Evolutionary conservation across 208 protist genomes (phyloP).

Genomic region (Crithidia brevicula): DNA sequence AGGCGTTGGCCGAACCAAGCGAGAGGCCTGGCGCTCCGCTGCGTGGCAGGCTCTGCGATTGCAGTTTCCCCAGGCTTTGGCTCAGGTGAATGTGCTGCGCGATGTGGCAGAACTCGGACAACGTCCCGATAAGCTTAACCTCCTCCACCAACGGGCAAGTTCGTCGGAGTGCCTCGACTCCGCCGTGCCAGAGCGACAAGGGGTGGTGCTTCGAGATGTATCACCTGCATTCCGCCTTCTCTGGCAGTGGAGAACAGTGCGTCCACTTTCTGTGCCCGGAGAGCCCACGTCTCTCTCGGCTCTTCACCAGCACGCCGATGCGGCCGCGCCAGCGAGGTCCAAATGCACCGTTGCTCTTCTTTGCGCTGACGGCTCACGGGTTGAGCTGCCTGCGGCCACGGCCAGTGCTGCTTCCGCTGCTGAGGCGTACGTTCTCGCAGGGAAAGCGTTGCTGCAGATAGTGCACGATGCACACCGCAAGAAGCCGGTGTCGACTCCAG

Average conservation of each 20-base stretch:
- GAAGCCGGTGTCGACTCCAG: too few species aligned
- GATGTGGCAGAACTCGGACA: constrained; percentile 29
- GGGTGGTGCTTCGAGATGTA: too few species aligned
- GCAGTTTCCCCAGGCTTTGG: constrained; percentile 52
- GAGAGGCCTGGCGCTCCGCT: constrained; percentile 57
- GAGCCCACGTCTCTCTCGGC: too few species aligned
- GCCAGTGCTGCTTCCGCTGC: constrained; percentile 8
- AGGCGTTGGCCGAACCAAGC: constrained; percentile 51
- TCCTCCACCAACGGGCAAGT: neutral
- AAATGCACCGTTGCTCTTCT: constrained; percentile 15
- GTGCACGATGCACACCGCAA: neutral
- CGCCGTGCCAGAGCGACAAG: too few species aligned
- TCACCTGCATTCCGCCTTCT: neutral
- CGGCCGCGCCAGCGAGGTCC: neutral
- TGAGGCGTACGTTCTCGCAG: constrained; percentile 20
- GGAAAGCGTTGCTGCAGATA: constrained; percentile 5
- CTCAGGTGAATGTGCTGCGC: constrained; percentile 49
- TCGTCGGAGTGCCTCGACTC: too few species aligned
- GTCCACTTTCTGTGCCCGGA: neutral
- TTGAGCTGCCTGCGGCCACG: neutral
- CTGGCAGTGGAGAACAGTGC: constrained; percentile 1
- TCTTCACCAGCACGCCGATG: neutral
- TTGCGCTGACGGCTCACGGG: neutral
- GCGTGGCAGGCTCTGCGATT: constrained; percentile 52
- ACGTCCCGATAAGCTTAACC: constrained; percentile 21